Conservation (phyloP, 257 asterid species). For the Datura wrightii region DNA sequence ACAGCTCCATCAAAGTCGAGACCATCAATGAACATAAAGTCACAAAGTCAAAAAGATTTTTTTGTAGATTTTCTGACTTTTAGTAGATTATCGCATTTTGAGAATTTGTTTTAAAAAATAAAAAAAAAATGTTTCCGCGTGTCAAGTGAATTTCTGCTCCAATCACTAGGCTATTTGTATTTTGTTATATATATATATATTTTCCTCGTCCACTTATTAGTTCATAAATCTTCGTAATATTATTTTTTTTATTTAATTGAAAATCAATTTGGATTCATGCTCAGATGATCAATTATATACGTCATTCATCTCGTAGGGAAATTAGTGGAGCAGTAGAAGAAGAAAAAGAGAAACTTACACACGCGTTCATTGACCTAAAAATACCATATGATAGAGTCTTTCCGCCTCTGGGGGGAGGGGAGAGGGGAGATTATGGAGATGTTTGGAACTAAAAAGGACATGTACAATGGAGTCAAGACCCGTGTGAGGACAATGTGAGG, state of each 20-base stretch:
- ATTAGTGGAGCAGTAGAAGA: not conserved
- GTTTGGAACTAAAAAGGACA: too few relatives aligned
- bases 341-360: too few relatives aligned
- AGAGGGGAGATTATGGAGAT: not conserved
- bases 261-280: too few relatives aligned
- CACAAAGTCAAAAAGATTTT: not conserved
- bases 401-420: too few relatives aligned
- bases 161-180: not conserved
- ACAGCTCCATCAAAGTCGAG: not conserved
- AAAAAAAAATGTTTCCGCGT: not conserved
- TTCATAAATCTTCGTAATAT: too few relatives aligned
- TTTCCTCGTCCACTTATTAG: not conserved
- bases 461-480: not conserved
- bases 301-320: too few relatives aligned
- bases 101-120: not conserved
- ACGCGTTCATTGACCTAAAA: not conserved
- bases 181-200: too few relatives aligned
- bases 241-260: too few relatives aligned
- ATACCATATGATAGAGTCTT: too few relatives aligned
- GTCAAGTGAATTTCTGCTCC: not conserved
- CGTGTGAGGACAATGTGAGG: not conserved
- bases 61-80: conserved; percentile 16
- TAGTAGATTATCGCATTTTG: not conserved
- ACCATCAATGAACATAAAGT: not conserved
- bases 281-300: not conserved